A percentile compares a stretch with the other conserved stretches of the same genome.
phyloP scores from a whole-genome alignment of 768 basidiomycete species.

The Termitomyces titanicus region DNA sequence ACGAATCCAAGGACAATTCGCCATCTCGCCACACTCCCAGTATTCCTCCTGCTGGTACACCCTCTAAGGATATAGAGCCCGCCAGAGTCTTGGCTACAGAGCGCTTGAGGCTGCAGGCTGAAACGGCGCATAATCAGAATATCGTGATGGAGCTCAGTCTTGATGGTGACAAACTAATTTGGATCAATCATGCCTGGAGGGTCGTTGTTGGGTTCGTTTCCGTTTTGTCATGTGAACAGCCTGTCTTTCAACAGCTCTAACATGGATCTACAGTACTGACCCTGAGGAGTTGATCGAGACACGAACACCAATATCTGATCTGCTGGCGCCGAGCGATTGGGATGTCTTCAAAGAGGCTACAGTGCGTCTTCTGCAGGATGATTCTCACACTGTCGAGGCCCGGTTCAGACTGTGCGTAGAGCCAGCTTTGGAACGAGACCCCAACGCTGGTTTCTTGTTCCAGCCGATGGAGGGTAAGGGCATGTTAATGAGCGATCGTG shows the following conservation, averaged over 20 bases:
- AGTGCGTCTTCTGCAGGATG: conserved; percentile 80
- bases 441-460: conserved; percentile 51
- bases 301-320: conserved; percentile 75
- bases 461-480: conserved; percentile 97
- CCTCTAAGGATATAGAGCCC: conserved; percentile 64
- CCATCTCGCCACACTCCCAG: conserved; percentile 30
- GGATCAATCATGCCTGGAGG: conserved; percentile 95
- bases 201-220: conserved; percentile 80
- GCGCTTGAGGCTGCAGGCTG: conserved; percentile 84
- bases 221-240: conserved; percentile 5
- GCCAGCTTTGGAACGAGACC: conserved; percentile 55
- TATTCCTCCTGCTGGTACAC: conserved; percentile 27
- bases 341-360: conserved; percentile 86
- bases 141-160: conserved; percentile 93
- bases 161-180: conserved; percentile 92
- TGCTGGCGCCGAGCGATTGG: conserved; percentile 78
- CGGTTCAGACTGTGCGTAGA: conserved; percentile 83
- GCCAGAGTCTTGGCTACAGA: conserved; percentile 86
- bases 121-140: conserved; percentile 93
- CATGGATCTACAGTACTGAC: conserved; percentile 56
- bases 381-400: conserved; percentile 91
- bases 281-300: conserved; percentile 75
- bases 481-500: conserved; percentile 96
- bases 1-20: conserved; percentile 47
- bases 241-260: background rate